phyloP scores from a whole-genome alignment of 78 protist species.

The Tieghemostelium lacteum region DNA sequence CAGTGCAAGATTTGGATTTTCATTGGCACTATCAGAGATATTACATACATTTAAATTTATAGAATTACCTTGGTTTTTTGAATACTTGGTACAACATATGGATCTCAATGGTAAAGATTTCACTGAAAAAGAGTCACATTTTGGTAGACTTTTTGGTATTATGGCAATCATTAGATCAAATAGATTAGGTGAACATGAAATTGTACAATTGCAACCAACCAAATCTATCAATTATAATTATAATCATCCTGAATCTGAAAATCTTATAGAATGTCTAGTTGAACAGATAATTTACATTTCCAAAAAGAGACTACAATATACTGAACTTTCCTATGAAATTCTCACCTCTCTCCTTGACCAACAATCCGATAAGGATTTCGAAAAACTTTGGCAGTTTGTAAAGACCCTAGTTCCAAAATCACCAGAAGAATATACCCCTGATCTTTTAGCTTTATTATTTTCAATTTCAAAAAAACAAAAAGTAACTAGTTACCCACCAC shows the following conservation, averaged over 20 bases:
- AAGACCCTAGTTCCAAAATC: constrained; percentile 47
- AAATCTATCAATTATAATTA: constrained; percentile 45
- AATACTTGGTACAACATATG: constrained; percentile 11
- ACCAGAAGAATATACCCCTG: constrained; percentile 46
- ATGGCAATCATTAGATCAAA: constrained; percentile 49
- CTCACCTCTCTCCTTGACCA: constrained; percentile 14
- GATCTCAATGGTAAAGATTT: constrained; percentile 34
- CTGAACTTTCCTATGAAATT: constrained; percentile 61
- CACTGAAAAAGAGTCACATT: constrained; percentile 25
- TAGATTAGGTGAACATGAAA: constrained; percentile 7
- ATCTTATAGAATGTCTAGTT: constrained; percentile 31
- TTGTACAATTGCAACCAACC: constrained; percentile 26
- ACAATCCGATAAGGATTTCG: constrained; percentile 2
- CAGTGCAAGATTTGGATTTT: constrained; percentile 52
- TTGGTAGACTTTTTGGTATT: constrained; percentile 69
- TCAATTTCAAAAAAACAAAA: constrained; percentile 26
- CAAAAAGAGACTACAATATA: constrained; percentile 19
- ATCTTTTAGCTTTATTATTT: constrained; percentile 35
- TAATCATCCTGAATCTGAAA: constrained; percentile 39
- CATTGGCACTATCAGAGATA: constrained; percentile 49
- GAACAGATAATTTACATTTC: constrained; percentile 68
- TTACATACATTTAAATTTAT: constrained; percentile 20
- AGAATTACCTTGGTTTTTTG: constrained; percentile 42
- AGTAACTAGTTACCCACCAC: background rate
- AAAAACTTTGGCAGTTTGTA: constrained; percentile 31